These are phyloP conservation scores for Lactarius deliciosus DNA, from an alignment of 768 basidiomycete species.

Conservation along the genomic window DNA sequence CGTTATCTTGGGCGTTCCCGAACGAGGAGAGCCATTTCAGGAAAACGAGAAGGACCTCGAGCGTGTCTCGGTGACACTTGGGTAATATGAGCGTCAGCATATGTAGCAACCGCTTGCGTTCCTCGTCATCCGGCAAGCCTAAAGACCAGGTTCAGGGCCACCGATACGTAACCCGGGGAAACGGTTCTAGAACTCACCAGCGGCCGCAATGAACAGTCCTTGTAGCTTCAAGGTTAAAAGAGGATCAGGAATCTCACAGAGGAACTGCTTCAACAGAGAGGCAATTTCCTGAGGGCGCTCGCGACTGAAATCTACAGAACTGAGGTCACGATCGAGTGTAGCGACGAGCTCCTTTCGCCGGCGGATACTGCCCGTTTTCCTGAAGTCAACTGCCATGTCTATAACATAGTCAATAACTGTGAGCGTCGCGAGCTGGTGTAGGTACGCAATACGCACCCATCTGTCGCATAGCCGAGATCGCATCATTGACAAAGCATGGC, in stretches of 20 bases:
- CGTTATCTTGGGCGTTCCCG: conserved; percentile 94
- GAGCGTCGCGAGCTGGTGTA: conserved; percentile 9
- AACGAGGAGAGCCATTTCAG: conserved; percentile 99
- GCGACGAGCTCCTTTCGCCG: conserved; percentile 88
- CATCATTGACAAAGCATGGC: conserved; percentile 97
- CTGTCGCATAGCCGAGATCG: conserved; percentile 96
- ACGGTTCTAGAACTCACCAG: conserved; percentile 55
- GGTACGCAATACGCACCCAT: conserved; percentile 70
- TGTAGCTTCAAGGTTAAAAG: conserved; percentile 94
- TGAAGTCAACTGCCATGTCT: conserved; percentile 99
- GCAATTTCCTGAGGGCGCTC: conserved; percentile 98
- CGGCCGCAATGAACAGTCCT: conserved; percentile 80
- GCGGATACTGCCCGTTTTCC: conserved; percentile 96
- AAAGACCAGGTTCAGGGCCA: conserved; percentile 26
- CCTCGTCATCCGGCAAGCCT: conserved; percentile 73
- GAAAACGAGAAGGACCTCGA: conserved; percentile 98
- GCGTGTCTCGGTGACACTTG: conserved; percentile 91
- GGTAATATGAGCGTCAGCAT: conserved; percentile 84
- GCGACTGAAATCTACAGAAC: conserved; percentile 84
- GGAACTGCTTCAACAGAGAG: conserved; percentile 93
- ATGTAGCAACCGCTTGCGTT: conserved; percentile 82
- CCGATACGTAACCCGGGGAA: conserved; percentile 1
- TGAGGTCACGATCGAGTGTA: conserved; percentile 88
- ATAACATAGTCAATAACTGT: conserved; percentile 5
- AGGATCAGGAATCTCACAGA: conserved; percentile 94